Conservation (phyloP, 306 rosid genomes). For the Herpetospermum pedunculosum region DNA sequence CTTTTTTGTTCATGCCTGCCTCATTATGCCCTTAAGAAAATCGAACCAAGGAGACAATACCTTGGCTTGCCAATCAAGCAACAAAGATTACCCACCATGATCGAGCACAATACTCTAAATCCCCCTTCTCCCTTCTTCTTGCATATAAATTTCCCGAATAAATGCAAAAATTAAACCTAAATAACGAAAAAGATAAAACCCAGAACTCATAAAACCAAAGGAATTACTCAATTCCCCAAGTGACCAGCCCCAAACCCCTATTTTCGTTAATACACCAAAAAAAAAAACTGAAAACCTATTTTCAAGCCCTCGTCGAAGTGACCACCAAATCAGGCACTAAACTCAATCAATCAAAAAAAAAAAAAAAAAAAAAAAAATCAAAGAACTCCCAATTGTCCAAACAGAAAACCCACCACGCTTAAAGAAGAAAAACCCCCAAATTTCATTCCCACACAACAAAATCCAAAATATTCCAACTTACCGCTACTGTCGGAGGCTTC, state of each 20-base stretch:
- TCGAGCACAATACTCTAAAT: background rate
- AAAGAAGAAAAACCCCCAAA: background rate
- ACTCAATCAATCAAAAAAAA: no score
- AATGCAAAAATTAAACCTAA: background rate
- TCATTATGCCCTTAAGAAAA: background rate
- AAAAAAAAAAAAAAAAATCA: background rate
- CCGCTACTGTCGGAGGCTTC: conserved; percentile 13
- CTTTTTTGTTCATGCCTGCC: background rate
- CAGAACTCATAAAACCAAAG: background rate
- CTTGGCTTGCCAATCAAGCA: background rate
- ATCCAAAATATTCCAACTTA: background rate
- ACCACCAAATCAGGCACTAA: background rate
- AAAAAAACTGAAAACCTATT: conserved; percentile 5
- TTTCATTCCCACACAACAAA: background rate
- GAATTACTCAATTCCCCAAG: background rate
- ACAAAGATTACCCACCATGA: background rate
- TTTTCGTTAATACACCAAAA: background rate
- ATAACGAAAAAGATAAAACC: background rate
- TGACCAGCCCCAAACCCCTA: background rate
- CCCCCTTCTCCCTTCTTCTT: background rate
- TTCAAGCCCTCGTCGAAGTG: background rate
- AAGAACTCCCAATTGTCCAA: background rate
- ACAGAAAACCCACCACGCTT: background rate
- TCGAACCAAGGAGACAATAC: background rate
- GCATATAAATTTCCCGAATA: background rate